phyloP scores from a whole-genome alignment of 2,329 filamentous ascomycete genomes.

The Epichloe gansuensis region DNA sequence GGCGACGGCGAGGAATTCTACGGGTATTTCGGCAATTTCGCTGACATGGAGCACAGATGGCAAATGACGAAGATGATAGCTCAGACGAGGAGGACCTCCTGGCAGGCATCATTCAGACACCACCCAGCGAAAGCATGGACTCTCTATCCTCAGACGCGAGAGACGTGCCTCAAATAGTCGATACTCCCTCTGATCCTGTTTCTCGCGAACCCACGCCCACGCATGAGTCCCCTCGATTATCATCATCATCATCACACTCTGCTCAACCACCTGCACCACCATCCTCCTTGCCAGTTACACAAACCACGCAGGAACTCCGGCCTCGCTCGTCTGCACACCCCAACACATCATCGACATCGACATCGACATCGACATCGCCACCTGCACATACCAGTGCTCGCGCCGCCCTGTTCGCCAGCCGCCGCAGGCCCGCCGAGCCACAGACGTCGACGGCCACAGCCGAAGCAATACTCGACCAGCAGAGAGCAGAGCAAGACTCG shows the following conservation, averaged over 20 bases:
- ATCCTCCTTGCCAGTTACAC: slow-evolving; percentile 12
- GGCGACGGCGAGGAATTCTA: neutral
- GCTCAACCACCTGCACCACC: slow-evolving; percentile 6
- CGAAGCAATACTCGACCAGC: slow-evolving; percentile 63
- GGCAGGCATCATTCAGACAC: slow-evolving; percentile 40
- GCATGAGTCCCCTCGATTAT: slow-evolving; percentile 6
- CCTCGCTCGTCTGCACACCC: slow-evolving; percentile 15
- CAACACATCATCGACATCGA: slow-evolving; percentile 5
- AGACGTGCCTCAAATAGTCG: slow-evolving; percentile 11
- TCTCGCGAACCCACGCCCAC: slow-evolving; percentile 3
- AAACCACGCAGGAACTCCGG: slow-evolving; percentile 24
- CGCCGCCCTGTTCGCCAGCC: slow-evolving; percentile 32
- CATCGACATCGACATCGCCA: slow-evolving; percentile 7
- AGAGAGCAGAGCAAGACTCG: slow-evolving; percentile 71
- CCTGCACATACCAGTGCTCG: slow-evolving; percentile 25
- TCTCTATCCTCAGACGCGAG: slow-evolving; percentile 21
- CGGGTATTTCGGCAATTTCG: neutral
- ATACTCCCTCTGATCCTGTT: slow-evolving; percentile 7
- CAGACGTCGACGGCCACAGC: slow-evolving; percentile 38
- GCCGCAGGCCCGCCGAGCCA: slow-evolving; percentile 23
- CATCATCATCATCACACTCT: slow-evolving; percentile 5
- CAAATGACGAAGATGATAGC: slow-evolving; percentile 27
- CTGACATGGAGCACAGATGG: slow-evolving; percentile 18
- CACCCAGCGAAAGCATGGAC: slow-evolving; percentile 40
- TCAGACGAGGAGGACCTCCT: slow-evolving; percentile 47